phyloP scores from a whole-genome alignment of 2,329 filamentous ascomycete genomes.

The Xylariaceae sp. region DNA sequence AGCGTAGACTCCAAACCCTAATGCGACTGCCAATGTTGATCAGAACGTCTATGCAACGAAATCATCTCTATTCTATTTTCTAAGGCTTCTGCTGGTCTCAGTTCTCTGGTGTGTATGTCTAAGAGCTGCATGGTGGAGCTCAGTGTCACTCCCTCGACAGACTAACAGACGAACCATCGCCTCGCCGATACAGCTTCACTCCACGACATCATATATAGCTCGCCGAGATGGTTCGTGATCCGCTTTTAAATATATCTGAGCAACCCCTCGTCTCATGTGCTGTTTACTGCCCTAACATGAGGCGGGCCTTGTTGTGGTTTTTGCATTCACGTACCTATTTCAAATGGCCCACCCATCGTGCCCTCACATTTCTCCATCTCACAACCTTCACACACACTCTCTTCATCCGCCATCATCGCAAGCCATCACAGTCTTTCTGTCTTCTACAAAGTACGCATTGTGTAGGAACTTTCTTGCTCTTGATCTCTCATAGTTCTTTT shows the following conservation, averaged over 20 bases:
- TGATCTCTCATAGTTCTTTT: background rate
- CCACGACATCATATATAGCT: background rate
- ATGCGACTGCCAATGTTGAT: too few relatives aligned
- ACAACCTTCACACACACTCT: background rate
- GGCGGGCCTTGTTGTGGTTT: background rate
- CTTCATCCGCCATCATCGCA: too few relatives aligned
- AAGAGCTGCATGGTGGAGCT: too few relatives aligned
- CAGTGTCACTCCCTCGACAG: too few relatives aligned
- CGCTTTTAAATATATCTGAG: background rate
- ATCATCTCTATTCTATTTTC: too few relatives aligned
- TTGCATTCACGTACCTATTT: background rate
- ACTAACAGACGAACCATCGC: too few relatives aligned
- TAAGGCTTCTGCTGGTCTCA: too few relatives aligned
- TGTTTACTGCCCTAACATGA: background rate
- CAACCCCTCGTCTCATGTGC: background rate
- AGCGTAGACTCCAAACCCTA: too few relatives aligned
- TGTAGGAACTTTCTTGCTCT: background rate
- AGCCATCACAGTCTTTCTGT: background rate
- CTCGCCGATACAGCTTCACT: too few relatives aligned
- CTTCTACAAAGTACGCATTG: background rate
- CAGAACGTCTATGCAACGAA: too few relatives aligned
- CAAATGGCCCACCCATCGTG: background rate
- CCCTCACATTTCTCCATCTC: background rate
- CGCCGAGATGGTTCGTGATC: slow-evolving; percentile 17
- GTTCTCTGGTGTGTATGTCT: too few relatives aligned